Evolutionary conservation across 2,329 filamentous ascomycete species (phyloP).

Genomic region (Hypoxylon sp.): DNA sequence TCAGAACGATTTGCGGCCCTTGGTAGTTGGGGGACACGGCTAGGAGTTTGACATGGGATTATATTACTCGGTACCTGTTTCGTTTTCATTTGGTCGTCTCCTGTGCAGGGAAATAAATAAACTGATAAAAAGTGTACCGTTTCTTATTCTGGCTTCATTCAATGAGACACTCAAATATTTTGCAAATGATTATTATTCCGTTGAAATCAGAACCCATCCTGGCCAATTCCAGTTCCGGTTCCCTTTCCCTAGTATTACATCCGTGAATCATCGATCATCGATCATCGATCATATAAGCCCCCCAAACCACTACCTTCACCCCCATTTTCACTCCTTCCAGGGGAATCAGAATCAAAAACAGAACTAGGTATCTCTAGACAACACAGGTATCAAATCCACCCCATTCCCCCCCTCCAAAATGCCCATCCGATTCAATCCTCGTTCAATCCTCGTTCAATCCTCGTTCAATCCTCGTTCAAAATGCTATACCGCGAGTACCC

Average conservation of each 20-base stretch:
- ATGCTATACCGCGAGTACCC: conserved; percentile 47
- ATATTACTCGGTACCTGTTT: not conserved
- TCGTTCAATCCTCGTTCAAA: conserved; percentile 39
- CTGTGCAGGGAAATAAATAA: not conserved
- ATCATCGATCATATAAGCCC: conserved; percentile 15
- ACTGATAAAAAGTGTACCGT: not conserved
- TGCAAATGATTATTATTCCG: conserved; percentile 11
- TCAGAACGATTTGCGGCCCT: not conserved
- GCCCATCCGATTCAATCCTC: not conserved
- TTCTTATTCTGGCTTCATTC: not conserved
- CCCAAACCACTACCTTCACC: not conserved
- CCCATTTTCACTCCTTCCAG: not conserved
- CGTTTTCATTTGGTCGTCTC: not conserved
- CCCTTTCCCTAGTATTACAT: conserved; percentile 34
- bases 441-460: not conserved
- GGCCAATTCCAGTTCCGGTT: conserved; percentile 22
- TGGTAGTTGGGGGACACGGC: not conserved
- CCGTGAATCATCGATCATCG: conserved; percentile 35
- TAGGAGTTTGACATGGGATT: not conserved
- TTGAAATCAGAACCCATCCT: conserved; percentile 20
- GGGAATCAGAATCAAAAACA: conserved; percentile 8
- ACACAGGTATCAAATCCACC: not conserved
- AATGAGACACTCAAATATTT: not conserved
- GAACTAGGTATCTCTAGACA: not conserved
- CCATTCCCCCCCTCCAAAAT: not conserved